Evolutionary conservation across 805 yeast species (phyloP).

Genomic region (Nakazawaea pomicola): DNA sequence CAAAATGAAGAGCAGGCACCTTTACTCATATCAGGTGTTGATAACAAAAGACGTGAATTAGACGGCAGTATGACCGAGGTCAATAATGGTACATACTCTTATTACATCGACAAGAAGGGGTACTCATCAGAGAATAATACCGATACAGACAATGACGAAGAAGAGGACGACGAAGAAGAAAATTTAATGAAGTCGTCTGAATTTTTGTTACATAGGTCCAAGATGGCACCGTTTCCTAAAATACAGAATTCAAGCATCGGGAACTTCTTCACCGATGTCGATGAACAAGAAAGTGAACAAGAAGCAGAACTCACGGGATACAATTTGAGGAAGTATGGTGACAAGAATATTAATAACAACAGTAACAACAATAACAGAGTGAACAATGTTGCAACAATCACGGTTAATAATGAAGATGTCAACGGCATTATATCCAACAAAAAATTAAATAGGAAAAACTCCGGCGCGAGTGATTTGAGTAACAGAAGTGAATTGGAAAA

Average conservation of each 20-base stretch:
- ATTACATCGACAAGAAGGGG: slow-evolving; percentile 6
- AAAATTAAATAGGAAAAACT: not conserved
- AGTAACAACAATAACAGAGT: not conserved
- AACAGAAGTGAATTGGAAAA: slow-evolving; percentile 11
- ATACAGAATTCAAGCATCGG: slow-evolving; percentile 1
- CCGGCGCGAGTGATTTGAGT: slow-evolving; percentile 9
- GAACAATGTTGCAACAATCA: not conserved
- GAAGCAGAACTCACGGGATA: no score
- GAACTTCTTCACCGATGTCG: slow-evolving; percentile 4
- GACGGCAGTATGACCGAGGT: not conserved
- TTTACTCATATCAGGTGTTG: no score
- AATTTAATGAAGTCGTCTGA: slow-evolving; percentile 7
- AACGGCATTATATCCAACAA: slow-evolving; percentile 4
- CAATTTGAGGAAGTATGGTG: no score
- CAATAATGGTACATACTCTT: slow-evolving; percentile 5
- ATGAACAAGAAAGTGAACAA: not conserved
- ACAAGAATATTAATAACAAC: not conserved
- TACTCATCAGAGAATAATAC: not conserved
- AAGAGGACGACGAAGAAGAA: slow-evolving; percentile 2
- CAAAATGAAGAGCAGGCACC: not conserved
- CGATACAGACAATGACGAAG: not conserved
- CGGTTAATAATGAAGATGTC: slow-evolving; percentile 6
- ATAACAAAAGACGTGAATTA: not conserved
- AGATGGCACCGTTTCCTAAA: slow-evolving; percentile 3
- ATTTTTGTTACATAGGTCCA: slow-evolving; percentile 7